A percentile compares a stretch with the other conserved stretches of the same genome.
Evolutionary conservation across 2,329 filamentous ascomycete genomes (phyloP).

Genomic region (Didymella glomerata): DNA sequence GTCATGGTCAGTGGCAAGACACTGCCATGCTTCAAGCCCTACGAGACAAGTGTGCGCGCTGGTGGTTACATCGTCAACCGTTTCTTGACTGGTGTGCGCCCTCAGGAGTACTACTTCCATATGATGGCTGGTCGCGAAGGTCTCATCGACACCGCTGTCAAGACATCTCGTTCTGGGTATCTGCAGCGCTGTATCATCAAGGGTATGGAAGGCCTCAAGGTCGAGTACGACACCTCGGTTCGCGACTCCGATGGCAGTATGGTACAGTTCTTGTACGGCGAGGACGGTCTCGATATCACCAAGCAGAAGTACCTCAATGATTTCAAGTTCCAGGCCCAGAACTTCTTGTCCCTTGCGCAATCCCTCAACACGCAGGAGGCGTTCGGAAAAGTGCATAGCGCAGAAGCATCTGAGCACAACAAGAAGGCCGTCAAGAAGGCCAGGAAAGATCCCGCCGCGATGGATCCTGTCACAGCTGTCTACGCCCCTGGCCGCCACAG

Average conservation of each 20-base stretch:
- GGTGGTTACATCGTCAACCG: slow-evolving; percentile 94
- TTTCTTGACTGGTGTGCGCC: slow-evolving; percentile 96
- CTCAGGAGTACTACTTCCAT: slow-evolving; percentile 99
- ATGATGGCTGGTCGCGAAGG: slow-evolving; percentile 99
- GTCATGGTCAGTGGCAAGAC: slow-evolving; percentile 98
- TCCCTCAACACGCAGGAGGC: slow-evolving; percentile 73
- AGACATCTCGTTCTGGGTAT: slow-evolving; percentile 96
- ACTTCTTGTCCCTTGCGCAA: slow-evolving; percentile 80
- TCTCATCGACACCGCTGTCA: slow-evolving; percentile 98
- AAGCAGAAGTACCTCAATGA: slow-evolving; percentile 92
- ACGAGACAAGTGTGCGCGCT: slow-evolving; percentile 86
- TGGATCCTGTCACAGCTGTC: slow-evolving; percentile 77
- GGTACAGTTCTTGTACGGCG: slow-evolving; percentile 94
- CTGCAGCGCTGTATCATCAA: slow-evolving; percentile 97
- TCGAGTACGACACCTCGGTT: slow-evolving; percentile 93
- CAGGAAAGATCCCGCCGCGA: slow-evolving; percentile 72
- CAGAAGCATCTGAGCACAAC: slow-evolving; percentile 69
- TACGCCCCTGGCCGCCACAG: slow-evolving; percentile 80
- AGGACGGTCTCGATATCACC: slow-evolving; percentile 92
- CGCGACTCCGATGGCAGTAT: slow-evolving; percentile 92
- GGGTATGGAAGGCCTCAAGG: slow-evolving; percentile 93
- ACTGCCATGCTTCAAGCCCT: slow-evolving; percentile 90
- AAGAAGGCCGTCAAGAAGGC: slow-evolving; percentile 79
- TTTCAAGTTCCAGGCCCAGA: slow-evolving; percentile 89
- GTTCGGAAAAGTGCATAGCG: slow-evolving; percentile 66